Conservation (phyloP, 2,329 filamentous ascomycete species). For the Pseudogymnoascus sp. region DNA sequence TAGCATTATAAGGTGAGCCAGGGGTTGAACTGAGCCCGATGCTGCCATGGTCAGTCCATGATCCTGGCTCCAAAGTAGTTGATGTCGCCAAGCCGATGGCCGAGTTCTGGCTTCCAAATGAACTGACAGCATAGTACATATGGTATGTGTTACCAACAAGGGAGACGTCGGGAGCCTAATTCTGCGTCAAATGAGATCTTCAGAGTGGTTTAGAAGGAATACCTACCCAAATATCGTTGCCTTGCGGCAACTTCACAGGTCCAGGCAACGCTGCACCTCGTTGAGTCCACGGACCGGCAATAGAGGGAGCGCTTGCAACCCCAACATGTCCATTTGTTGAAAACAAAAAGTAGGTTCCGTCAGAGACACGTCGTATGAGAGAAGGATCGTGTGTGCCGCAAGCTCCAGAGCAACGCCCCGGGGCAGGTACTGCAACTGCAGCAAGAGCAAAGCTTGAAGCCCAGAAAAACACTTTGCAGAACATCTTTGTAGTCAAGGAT, state of each 20-base stretch:
- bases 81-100: slow-evolving; percentile 41
- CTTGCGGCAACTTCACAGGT: slow-evolving; percentile 30
- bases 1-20: slow-evolving; percentile 34
- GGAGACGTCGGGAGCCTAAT: slow-evolving; percentile 56
- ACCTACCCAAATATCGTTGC: slow-evolving; percentile 35
- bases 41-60: slow-evolving; percentile 39
- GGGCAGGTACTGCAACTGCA: slow-evolving; percentile 13
- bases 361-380: slow-evolving; percentile 33
- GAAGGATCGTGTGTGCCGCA: slow-evolving; percentile 37
- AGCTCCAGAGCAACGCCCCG: slow-evolving; percentile 33
- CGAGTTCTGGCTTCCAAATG: slow-evolving; percentile 46
- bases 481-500: no score
- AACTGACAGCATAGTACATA: slow-evolving; percentile 51
- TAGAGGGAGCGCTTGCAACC: slow-evolving; percentile 31
- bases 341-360: slow-evolving; percentile 38
- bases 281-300: slow-evolving; percentile 37
- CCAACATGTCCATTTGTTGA: slow-evolving; percentile 35
- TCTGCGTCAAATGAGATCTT: not conserved
- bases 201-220: not conserved
- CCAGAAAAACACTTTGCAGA: no score
- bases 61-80: slow-evolving; percentile 29
- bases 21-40: slow-evolving; percentile 33
- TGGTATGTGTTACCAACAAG: slow-evolving; percentile 53
- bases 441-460: no score
- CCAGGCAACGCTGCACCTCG: slow-evolving; percentile 31